Conservation (phyloP, 2,329 filamentous ascomycete genomes). For the Colletotrichum horii region DNA sequence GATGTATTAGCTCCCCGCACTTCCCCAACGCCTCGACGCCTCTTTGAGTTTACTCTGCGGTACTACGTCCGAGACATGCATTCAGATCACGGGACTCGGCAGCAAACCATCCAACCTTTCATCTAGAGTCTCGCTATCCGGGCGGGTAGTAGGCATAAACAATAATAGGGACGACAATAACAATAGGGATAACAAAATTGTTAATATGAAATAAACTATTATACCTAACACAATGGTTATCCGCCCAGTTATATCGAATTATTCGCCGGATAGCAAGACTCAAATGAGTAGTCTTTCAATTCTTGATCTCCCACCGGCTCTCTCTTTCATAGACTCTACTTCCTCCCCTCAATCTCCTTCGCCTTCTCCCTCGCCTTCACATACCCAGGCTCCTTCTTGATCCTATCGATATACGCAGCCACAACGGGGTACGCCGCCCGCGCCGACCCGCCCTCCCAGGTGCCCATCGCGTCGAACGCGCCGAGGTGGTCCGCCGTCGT, state of each 20-base stretch:
- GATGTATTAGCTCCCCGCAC: not conserved
- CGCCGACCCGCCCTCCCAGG: slow-evolving; percentile 46
- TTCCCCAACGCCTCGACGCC: not conserved
- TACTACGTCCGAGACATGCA: not conserved
- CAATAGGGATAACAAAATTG: too few relatives aligned
- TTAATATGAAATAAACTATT: too few relatives aligned
- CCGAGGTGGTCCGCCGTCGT: slow-evolving; percentile 41
- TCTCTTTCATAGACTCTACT: not conserved
- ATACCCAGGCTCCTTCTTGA: slow-evolving; percentile 54
- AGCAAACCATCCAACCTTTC: not conserved
- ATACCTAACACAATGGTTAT: too few relatives aligned
- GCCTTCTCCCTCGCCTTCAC: slow-evolving; percentile 52
- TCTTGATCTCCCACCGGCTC: not conserved
- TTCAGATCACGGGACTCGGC: not conserved
- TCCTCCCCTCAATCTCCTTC: slow-evolving; percentile 49
- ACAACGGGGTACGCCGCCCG: slow-evolving; percentile 45
- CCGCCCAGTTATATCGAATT: too few relatives aligned
- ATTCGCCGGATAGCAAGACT: not conserved
- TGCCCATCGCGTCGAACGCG: slow-evolving; percentile 43
- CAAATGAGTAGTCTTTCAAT: rapidly evolving
- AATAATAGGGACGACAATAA: too few relatives aligned
- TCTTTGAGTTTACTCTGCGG: not conserved
- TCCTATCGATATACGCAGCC: slow-evolving; percentile 49
- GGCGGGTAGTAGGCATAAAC: too few relatives aligned
- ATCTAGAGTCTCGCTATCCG: not conserved